Base-by-base conservation (phyloP, 2,329 filamentous ascomycete genomes). In the Aspergillus tamarii region DNA sequence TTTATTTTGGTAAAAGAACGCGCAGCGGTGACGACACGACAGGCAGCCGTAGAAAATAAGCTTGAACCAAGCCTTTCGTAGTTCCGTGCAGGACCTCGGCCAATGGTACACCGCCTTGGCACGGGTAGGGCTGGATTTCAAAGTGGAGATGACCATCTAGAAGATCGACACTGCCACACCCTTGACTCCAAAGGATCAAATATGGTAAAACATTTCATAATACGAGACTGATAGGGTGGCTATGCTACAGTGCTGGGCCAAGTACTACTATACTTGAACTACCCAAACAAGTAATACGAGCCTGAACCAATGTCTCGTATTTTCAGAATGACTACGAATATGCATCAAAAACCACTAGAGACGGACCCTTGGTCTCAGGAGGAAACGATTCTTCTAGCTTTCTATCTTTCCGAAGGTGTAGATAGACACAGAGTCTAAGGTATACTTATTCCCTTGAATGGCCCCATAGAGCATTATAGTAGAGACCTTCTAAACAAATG, bases 31-130 rank as follows among this genome's bases (percentile, higher is more conserved):
- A 53, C 52, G 52, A 34, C 28, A 36, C 16, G 9, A 21, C 50
- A 30, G 30, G 21, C 32, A 21, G 21, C 52, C 28, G 30, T 34
- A 3, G 10, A 54, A 41, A 36, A 23, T 39, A 55, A 55, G 52
- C 52, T 55, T 39, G 52, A 39, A 55, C 52, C 30, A 55, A 55
- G 52, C 32, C 32, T 55, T 55, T 55, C 9, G 11, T 30, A 28
- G 16, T 50, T 30, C 16, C 26, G 16, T 32, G 23, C 48, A 19
- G 32, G 26, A 21, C 11, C 9, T 53, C 19, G 5, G 16, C 34
- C 52, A 55, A 55, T 55, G 21, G 34, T 26, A 7, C n/a, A 23
- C 30, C 6, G 32, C 9, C 52, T 39, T 55, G n/a, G 52, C 52
- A 39, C 52, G 32, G 52, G 52, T 55, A 55, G 52, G 52, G 32